Evolutionary conservation across 2,329 filamentous ascomycete species (phyloP).

Genomic region (Botrytis cinerea): DNA sequence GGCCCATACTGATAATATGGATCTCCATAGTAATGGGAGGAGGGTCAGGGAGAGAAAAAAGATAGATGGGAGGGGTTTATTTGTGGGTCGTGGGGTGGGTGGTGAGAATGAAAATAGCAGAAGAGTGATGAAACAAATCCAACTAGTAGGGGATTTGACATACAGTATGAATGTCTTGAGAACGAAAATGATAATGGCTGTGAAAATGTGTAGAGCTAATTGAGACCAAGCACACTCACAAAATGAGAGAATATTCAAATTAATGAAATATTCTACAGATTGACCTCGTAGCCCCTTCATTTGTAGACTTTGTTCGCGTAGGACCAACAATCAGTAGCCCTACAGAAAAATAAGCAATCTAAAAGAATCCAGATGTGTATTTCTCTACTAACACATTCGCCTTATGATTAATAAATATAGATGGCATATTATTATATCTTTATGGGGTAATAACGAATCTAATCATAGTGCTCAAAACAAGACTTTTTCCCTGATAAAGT

Average conservation of each 20-base stretch:
- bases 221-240: not conserved
- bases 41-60: not conserved
- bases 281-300: not conserved
- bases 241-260: not conserved
- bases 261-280: not conserved
- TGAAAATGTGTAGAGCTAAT: not conserved
- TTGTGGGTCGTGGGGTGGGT: conserved; percentile 7
- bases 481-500: not conserved
- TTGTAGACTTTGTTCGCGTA: conserved; percentile 4
- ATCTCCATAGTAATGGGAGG: not conserved
- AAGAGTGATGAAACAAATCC: not conserved
- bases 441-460: not conserved
- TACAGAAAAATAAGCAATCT: not conserved
- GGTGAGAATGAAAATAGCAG: not conserved
- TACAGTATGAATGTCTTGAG: not conserved
- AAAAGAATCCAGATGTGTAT: not conserved
- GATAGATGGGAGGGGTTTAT: conserved; percentile 15
- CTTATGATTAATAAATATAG: not conserved
- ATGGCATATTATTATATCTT: not conserved
- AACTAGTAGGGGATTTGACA: conserved; percentile 5
- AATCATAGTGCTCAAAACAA: not conserved
- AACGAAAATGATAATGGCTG: not conserved
- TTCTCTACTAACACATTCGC: too few relatives aligned
- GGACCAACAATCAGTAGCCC: not conserved
- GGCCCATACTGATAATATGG: not conserved